phyloP scores from a whole-genome alignment of 2,329 filamentous ascomycete genomes.

The Alternaria tenuissima region DNA sequence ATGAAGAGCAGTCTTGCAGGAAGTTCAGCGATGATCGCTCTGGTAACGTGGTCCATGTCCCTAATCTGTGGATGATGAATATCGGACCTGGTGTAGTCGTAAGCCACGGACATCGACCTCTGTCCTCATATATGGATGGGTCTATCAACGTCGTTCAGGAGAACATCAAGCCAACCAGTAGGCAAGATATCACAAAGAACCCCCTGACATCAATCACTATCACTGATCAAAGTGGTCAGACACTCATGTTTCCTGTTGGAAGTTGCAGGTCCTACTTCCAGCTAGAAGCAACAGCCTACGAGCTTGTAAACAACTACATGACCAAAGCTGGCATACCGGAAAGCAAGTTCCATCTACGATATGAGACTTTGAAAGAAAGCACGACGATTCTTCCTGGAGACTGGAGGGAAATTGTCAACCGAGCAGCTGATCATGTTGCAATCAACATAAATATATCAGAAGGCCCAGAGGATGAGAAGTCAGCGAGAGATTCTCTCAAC shows the following conservation, averaged over 20 bases:
- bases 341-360: neutral
- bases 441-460: conserved; percentile 29
- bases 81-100: conserved; percentile 35
- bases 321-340: neutral
- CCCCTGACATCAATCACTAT: conserved; percentile 29
- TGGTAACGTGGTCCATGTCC: conserved; percentile 37
- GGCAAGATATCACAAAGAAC: conserved; percentile 2
- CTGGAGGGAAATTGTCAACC: conserved; percentile 32
- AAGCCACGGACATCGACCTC: conserved; percentile 36
- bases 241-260: conserved; percentile 28
- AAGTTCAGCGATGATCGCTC: conserved; percentile 29
- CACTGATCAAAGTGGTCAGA: conserved; percentile 30
- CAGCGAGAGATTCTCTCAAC: neutral
- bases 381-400: conserved; percentile 23
- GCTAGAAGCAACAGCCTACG: conserved; percentile 37
- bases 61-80: conserved; percentile 44
- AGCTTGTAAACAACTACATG: conserved; percentile 19
- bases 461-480: conserved; percentile 1
- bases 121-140: conserved; percentile 34
- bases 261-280: conserved; percentile 43
- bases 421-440: conserved; percentile 25
- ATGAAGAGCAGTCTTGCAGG: conserved; percentile 41
- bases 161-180: conserved; percentile 23
- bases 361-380: neutral
- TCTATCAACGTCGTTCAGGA: conserved; percentile 37